Evolutionary conservation across 257 asterid species (phyloP), one percentile per base, ranked within the genome.

Genomic region (Handroanthus guayacan): DNA sequence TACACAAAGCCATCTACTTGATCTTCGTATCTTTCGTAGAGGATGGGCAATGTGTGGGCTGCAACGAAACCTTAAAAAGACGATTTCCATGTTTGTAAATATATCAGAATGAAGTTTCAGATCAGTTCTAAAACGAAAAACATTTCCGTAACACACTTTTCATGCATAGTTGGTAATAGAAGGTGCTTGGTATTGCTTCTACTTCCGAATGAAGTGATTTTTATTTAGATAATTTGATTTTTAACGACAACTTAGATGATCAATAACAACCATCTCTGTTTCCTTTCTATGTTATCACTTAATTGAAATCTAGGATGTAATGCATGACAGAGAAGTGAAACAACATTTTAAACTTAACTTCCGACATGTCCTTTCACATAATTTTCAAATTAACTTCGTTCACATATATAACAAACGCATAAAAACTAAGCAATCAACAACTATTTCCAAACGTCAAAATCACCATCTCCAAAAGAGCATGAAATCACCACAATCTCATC

Each of bases 1-100:
- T 69, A 48, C 41, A 88, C 85, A 38, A 92, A 92, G 50, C 85
- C 87, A 69, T 95, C 98, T 0, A 95, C 74, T 82, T 92, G 72
- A 67, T 95, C 89, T 3, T 92, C 95, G n/a, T 95, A 92, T 82
- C 79, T 83, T 62, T 92, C 99, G 6, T 94, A 94, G 78, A 94
- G 63, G 51, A 87, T 83, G 0, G 99, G 99, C 64, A 92, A 81
- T 25, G 90, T 87, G 83, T 92, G 97, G 6, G 96, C 99, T 13
- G 87, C 91, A 69, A 94, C 86, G 78, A 92, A 90, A 81, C 98
- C 97, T 92, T 14, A 1, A 60, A 45, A 48, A 52, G 11, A 78
- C 6, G 58, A 12, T 9, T 62, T 56, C 31, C 44, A 16, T 47
- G 44, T 9, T 6, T 16, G 47, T 62, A 17, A 38, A 57, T 71